phyloP scores from a whole-genome alignment of 495 filamentous ascomycete species.

The Ramalina intermedia region DNA sequence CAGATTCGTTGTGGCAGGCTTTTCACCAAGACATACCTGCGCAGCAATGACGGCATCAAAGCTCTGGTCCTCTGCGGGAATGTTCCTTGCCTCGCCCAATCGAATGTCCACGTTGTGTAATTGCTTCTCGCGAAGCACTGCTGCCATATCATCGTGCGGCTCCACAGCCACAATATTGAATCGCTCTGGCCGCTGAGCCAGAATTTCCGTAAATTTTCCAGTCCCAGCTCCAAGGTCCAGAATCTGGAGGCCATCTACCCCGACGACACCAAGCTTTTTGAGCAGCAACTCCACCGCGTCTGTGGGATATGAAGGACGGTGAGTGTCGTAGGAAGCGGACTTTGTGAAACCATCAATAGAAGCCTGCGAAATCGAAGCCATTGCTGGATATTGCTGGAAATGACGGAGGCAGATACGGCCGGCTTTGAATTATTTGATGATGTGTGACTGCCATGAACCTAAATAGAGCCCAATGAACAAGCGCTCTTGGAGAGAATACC shows the following conservation, averaged over 20 bases:
- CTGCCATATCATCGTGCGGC: conserved; percentile 45
- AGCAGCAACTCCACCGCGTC: conserved; percentile 41
- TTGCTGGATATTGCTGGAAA: too few species aligned
- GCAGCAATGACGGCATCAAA: conserved; percentile 49
- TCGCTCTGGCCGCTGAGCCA: conserved; percentile 32
- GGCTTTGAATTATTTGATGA: too few species aligned
- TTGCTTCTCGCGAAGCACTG: conserved; percentile 36
- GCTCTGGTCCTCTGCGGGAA: conserved; percentile 38
- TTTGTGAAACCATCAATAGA: conserved; percentile 35
- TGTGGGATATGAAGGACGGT: conserved; percentile 46
- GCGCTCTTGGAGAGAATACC: too few species aligned
- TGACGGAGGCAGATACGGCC: too few species aligned
- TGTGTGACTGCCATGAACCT: too few species aligned
- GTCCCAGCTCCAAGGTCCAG: conserved; percentile 52
- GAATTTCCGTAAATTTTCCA: conserved; percentile 49
- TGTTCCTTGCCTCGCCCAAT: conserved; percentile 38
- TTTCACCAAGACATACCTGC: conserved; percentile 35
- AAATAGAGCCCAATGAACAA: too few species aligned
- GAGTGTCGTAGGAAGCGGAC: conserved; percentile 40
- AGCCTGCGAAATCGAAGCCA: background rate
- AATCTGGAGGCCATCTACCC: conserved; percentile 27
- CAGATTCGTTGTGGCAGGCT: background rate
- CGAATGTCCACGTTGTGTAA: conserved; percentile 33
- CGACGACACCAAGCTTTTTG: conserved; percentile 27
- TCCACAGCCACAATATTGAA: conserved; percentile 47